Evolutionary conservation across 495 filamentous ascomycete species (phyloP).

Genomic region (Podospora pseudopauciseta): DNA sequence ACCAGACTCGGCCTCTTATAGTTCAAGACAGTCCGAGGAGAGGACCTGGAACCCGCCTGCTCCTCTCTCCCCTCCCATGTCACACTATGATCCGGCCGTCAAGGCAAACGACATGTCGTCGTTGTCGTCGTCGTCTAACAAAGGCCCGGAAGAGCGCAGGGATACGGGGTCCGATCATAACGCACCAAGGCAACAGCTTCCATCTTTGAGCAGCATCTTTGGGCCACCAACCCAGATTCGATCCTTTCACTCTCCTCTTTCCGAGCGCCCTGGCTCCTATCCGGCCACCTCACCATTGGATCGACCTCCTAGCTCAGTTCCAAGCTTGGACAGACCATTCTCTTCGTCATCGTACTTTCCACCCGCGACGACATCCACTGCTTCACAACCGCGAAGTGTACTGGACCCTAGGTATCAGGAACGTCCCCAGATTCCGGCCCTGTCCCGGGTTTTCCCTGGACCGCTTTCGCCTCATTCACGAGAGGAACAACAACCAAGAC

Average conservation of each 20-base stretch:
- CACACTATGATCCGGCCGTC: slow-evolving; percentile 47
- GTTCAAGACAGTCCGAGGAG: slow-evolving; percentile 39
- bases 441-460: slow-evolving; percentile 40
- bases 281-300: slow-evolving; percentile 43
- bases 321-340: slow-evolving; percentile 28
- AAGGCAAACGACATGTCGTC: slow-evolving; percentile 41
- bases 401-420: slow-evolving; percentile 41
- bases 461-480: slow-evolving; percentile 40
- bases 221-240: slow-evolving; percentile 39
- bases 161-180: slow-evolving; percentile 27
- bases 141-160: slow-evolving; percentile 36
- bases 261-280: slow-evolving; percentile 42
- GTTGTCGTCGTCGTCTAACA: slow-evolving; percentile 26
- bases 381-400: slow-evolving; percentile 40
- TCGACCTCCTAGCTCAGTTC: slow-evolving; percentile 26
- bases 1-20: slow-evolving; percentile 40
- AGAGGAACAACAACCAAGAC: slow-evolving; percentile 30
- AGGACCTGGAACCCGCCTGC: slow-evolving; percentile 35
- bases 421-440: slow-evolving; percentile 37
- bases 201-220: slow-evolving; percentile 53
- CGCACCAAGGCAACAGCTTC: slow-evolving; percentile 46
- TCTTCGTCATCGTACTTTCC: slow-evolving; percentile 49
- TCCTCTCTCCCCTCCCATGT: slow-evolving; percentile 49
- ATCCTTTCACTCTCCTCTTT: slow-evolving; percentile 42
- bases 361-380: slow-evolving; percentile 23